phyloP scores from a whole-genome alignment of 495 filamentous ascomycete genomes.

The Aspergillus mulundensis region DNA sequence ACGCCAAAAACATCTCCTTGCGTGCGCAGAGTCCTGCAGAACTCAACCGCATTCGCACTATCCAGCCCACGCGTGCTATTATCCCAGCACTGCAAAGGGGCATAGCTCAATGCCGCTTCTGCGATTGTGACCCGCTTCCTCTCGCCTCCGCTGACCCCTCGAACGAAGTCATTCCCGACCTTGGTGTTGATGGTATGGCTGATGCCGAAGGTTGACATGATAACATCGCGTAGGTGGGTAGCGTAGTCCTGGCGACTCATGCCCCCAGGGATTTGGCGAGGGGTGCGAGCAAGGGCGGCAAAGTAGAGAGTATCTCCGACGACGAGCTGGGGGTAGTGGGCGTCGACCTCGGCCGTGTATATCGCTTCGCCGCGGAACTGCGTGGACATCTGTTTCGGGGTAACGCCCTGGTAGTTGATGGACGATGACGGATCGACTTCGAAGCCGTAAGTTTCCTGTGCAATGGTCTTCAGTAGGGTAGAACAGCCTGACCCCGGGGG shows the following conservation, averaged over 20 bases:
- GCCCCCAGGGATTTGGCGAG: conserved; percentile 43
- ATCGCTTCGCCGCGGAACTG: conserved; percentile 67
- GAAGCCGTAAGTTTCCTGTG: conserved; percentile 69
- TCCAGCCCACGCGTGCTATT: conserved; percentile 85
- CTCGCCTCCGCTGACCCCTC: conserved; percentile 74
- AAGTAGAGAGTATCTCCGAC: conserved; percentile 65
- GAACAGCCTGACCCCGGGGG: conserved; percentile 67
- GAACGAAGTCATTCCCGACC: conserved; percentile 75
- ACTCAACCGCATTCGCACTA: conserved; percentile 75
- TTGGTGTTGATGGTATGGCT: conserved; percentile 52
- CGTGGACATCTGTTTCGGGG: conserved; percentile 58
- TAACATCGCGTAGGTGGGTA: conserved; percentile 51
- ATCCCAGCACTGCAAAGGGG: conserved; percentile 76
- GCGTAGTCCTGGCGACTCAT: conserved; percentile 46
- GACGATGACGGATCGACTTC: conserved; percentile 57
- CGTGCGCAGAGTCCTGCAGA: conserved; percentile 65
- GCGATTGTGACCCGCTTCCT: conserved; percentile 58
- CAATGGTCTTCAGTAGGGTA: conserved; percentile 69
- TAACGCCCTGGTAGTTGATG: conserved; percentile 69
- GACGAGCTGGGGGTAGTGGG: conserved; percentile 62
- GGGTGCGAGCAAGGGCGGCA: conserved; percentile 51
- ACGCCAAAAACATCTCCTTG: conserved; percentile 73
- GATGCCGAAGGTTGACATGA: conserved; percentile 60
- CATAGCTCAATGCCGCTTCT: conserved; percentile 65
- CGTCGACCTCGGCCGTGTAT: conserved; percentile 62